Base-by-base conservation (phyloP, 805 yeast genomes). In the Naumovozyma castellii region DNA sequence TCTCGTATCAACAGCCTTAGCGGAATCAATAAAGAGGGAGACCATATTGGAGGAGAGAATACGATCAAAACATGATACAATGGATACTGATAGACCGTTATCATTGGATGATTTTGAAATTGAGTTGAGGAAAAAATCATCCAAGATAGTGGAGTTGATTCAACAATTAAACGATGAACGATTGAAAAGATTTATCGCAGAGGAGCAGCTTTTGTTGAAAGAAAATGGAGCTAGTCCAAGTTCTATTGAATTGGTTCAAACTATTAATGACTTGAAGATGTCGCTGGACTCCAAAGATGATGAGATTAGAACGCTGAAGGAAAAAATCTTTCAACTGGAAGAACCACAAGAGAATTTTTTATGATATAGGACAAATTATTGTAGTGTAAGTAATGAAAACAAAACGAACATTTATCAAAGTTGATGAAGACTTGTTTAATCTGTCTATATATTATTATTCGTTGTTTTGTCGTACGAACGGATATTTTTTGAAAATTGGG, bases 1-100 rank as follows among this genome's bases (percentile, higher is more conserved):
- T 43, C 51, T 81, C 18, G 79, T 84, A 1, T 78, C 88, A 1
- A 72, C 73, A 18, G 94, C 83, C 51, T 65, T 84, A 37, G 88
- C 87, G 0, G 75, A 75, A 18, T 78, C 88, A 0, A 80, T 83
- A 35, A 72, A 75, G 39, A 64, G 92, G 32, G 94, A 84, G 54
- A 65, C 81, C n/a, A 56, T 65, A 15, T 54, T 83, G 34, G 87
- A 80, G 50, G 63, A 64, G 36, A 66, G 61, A 34, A 40, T 75
- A 19, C 28, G 28, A 5, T 8, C 18, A 5, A 28, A 12, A 4
- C 10, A 15, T 14, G 19, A 5, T 5, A 27, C 32, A 18, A 42
- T 19, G 10, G 37, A 34, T 3, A 12, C 14, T 2, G 36, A 12
- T 32, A 36, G 14, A 25, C 14, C 40, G 17, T 37, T 38, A 22